These are phyloP conservation scores for Claviceps maximensis DNA, from an alignment of 2,329 filamentous ascomycete species.

Conservation along the genomic window DNA sequence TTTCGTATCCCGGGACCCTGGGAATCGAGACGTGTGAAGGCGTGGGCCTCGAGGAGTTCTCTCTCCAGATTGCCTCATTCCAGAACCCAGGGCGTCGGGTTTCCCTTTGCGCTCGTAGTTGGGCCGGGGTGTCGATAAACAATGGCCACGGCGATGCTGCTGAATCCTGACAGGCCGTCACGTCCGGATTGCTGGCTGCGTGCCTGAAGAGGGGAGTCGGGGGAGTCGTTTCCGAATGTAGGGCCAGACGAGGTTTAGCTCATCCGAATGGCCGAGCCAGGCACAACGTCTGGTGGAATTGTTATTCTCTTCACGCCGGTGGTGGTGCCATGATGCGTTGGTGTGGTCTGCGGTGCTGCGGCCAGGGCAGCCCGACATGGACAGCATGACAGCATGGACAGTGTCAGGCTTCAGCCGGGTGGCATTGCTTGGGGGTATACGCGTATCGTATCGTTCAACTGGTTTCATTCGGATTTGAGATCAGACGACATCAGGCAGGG, in stretches of 20 bases:
- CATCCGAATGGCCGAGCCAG: background rate
- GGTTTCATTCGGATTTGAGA: background rate
- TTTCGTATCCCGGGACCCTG: background rate
- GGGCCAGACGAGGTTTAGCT: background rate
- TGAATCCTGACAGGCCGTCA: background rate
- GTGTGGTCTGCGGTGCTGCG: no score
- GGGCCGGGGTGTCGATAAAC: background rate
- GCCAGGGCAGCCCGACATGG: background rate
- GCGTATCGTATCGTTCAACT: no score
- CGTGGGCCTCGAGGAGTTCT: background rate
- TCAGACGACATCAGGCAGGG: background rate
- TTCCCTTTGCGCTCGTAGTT: background rate
- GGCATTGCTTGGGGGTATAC: background rate
- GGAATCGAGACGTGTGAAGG: background rate
- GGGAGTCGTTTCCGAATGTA: background rate
- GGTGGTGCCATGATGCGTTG: background rate
- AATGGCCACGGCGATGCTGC: background rate
- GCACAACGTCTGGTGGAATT: background rate
- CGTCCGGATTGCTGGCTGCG: background rate
- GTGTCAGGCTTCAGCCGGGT: background rate
- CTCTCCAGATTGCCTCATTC: background rate
- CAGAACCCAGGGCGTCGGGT: background rate
- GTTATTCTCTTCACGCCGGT: background rate
- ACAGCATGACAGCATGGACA: background rate
- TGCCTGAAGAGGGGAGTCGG: background rate